A percentile compares a stretch with the other conserved stretches of the same genome.
Evolutionary conservation across 2,329 filamentous ascomycete species (phyloP).

Genomic region (Monosporascus sp.): DNA sequence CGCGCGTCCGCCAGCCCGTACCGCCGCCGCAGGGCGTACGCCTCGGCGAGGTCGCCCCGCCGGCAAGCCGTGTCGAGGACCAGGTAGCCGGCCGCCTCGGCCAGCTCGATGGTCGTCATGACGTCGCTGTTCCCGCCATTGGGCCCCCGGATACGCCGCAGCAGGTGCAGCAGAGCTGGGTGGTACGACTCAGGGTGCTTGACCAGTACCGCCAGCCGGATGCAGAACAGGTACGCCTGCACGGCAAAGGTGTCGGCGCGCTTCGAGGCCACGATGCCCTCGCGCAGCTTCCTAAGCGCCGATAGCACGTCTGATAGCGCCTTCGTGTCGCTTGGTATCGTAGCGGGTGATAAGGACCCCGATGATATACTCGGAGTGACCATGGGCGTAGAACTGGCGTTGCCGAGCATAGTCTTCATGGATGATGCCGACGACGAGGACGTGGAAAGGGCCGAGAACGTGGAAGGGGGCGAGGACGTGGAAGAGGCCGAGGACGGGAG

Average conservation of each 20-base stretch:
- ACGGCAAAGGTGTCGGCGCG: constrained; percentile 76
- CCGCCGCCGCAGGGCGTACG: constrained; percentile 59
- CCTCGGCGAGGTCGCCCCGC: constrained; percentile 66
- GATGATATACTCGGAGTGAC: not conserved
- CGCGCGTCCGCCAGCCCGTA: constrained; percentile 62
- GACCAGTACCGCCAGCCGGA: constrained; percentile 75
- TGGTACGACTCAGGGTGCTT: constrained; percentile 85
- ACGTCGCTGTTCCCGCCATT: constrained; percentile 36
- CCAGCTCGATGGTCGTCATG: constrained; percentile 65
- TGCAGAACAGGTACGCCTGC: constrained; percentile 88
- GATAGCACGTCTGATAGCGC: constrained; percentile 71
- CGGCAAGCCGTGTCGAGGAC: constrained; percentile 88
- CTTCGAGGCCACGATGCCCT: constrained; percentile 76
- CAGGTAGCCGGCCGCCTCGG: constrained; percentile 75
- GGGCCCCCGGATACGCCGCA: constrained; percentile 51
- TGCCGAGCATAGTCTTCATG: not conserved
- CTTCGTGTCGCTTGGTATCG: constrained; percentile 40
- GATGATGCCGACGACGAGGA: not conserved
- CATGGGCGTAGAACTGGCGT: too few relatives aligned
- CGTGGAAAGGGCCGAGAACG: not conserved
- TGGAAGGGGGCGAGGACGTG: not conserved
- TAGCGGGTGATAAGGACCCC: constrained; percentile 9
- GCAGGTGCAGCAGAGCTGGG: constrained; percentile 74
- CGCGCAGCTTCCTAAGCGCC: constrained; percentile 85
- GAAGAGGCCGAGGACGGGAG: constrained; percentile 12